phyloP scores from a whole-genome alignment of 108 stramenopile species.

The Cyclotella cryptica region DNA sequence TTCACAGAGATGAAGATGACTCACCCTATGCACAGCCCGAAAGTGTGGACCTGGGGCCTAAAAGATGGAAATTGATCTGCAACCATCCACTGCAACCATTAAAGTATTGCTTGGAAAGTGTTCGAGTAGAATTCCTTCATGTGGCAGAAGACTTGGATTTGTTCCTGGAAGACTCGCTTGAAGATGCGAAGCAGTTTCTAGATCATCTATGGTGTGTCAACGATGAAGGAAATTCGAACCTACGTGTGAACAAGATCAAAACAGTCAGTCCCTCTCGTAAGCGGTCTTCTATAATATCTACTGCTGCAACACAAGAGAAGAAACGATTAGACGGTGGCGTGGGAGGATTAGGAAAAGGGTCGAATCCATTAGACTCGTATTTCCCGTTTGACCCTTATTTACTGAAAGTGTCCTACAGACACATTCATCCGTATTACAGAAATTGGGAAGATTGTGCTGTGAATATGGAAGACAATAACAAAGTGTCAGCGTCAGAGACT shows the following conservation, averaged over 20 bases:
- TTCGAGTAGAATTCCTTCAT: slow-evolving; percentile 92
- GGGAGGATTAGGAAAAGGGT: slow-evolving; percentile 90
- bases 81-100: slow-evolving; percentile 83
- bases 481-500: background rate
- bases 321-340: slow-evolving; percentile 80
- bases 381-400: slow-evolving; percentile 98
- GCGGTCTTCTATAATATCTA: slow-evolving; percentile 63
- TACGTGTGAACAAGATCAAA: slow-evolving; percentile 28
- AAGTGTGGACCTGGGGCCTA: slow-evolving; percentile 56
- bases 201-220: slow-evolving; percentile 34
- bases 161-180: slow-evolving; percentile 31
- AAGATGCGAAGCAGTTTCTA: slow-evolving; percentile 34
- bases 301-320: slow-evolving; percentile 74
- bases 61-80: slow-evolving; percentile 75
- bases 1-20: slow-evolving; percentile 42
- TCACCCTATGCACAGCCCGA: slow-evolving; percentile 47
- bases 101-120: slow-evolving; percentile 93
- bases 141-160: slow-evolving; percentile 70
- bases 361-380: slow-evolving; percentile 94
- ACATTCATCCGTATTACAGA: slow-evolving; percentile 85
- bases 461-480: slow-evolving; percentile 18
- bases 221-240: slow-evolving; percentile 22
- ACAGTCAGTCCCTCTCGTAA: slow-evolving; percentile 34
- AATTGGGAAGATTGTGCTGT: slow-evolving; percentile 83
- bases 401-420: slow-evolving; percentile 77